These are phyloP conservation scores for Sugiyamaella xylanicola DNA, from an alignment of 1,139 yeast species.

Conservation along the genomic window DNA sequence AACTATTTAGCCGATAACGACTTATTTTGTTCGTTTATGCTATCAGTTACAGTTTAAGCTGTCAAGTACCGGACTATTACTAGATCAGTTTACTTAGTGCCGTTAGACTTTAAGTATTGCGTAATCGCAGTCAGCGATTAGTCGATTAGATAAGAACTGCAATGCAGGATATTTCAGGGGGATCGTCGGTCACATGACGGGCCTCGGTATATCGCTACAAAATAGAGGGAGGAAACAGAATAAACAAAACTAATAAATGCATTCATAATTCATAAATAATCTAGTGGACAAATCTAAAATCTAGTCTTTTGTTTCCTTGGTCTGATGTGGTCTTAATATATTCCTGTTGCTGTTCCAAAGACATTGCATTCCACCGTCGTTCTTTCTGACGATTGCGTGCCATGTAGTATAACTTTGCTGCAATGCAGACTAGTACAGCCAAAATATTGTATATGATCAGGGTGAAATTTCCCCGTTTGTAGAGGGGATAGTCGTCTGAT, in stretches of 20 bases:
- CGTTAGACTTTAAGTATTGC: conserved; percentile 1
- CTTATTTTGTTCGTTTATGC: no score
- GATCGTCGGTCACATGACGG: not conserved
- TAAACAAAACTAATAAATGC: not conserved
- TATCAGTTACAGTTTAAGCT: not conserved
- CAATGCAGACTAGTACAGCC: conserved; percentile 30
- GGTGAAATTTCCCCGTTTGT: conserved; percentile 56
- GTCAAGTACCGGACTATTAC: conserved; percentile 1
- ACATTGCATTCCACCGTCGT: conserved; percentile 51
- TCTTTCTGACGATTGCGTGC: conserved; percentile 52
- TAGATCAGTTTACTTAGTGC: conserved; percentile 1
- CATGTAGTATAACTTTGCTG: conserved; percentile 46
- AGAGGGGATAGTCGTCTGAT: conserved; percentile 58
- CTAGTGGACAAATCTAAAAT: conserved; percentile 48
- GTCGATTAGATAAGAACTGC: conserved; percentile 1
- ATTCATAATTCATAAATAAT: conserved; percentile 4
- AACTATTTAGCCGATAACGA: not conserved
- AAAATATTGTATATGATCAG: conserved; percentile 46
- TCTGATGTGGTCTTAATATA: conserved; percentile 52
- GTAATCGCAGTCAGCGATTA: conserved; percentile 5
- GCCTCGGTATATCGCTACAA: not conserved
- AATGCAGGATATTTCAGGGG: not conserved
- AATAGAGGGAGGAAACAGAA: not conserved
- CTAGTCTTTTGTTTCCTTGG: conserved; percentile 58
- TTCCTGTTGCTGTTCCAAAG: conserved; percentile 50